Percentiles rank a stretch among this genome's conserved stretches.
Evolutionary conservation across 139 green algal species (phyloP).

Genomic region (Micractinium conductrix): DNA sequence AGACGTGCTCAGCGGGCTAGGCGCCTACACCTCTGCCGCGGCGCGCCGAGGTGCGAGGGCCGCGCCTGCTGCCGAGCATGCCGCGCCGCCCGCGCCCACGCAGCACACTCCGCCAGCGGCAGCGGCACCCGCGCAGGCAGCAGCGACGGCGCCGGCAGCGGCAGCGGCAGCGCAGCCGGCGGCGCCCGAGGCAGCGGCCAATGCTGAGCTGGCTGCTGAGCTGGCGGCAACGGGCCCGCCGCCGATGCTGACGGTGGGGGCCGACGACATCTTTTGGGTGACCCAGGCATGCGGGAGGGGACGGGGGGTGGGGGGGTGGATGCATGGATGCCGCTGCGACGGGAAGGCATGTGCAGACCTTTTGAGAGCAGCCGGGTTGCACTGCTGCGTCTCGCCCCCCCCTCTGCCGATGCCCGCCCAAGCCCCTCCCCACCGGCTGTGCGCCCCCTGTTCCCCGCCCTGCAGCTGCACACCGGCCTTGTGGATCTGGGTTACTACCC

Average conservation of each 20-base stretch:
- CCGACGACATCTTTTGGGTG: conserved; percentile 88
- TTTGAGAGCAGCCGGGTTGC: too few species aligned
- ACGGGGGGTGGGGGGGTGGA: background rate
- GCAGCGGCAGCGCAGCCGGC: background rate
- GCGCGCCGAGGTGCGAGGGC: background rate
- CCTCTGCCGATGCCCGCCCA: background rate
- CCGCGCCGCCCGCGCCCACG: background rate
- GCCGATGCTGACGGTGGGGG: conserved; percentile 62
- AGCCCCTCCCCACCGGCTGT: background rate
- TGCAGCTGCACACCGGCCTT: conserved; percentile 61
- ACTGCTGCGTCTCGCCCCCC: too few species aligned
- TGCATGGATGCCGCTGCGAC: too few species aligned
- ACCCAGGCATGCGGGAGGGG: conserved; percentile 31
- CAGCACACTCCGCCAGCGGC: background rate
- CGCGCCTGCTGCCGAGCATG: background rate
- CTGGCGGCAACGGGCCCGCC: conserved; percentile 45
- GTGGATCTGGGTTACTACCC: conserved; percentile 67
- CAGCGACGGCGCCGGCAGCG: background rate
- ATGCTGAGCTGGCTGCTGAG: background rate
- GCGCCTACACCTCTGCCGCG: background rate
- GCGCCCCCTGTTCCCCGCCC: background rate
- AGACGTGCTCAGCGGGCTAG: conserved; percentile 45
- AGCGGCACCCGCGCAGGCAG: background rate
- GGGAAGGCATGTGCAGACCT: too few species aligned
- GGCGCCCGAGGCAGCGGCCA: background rate